A percentile compares a stretch with the other conserved stretches of the same genome.
Conservation (phyloP, 2,329 filamentous ascomycete genomes). For the Pseudogymnoascus sp. region DNA sequence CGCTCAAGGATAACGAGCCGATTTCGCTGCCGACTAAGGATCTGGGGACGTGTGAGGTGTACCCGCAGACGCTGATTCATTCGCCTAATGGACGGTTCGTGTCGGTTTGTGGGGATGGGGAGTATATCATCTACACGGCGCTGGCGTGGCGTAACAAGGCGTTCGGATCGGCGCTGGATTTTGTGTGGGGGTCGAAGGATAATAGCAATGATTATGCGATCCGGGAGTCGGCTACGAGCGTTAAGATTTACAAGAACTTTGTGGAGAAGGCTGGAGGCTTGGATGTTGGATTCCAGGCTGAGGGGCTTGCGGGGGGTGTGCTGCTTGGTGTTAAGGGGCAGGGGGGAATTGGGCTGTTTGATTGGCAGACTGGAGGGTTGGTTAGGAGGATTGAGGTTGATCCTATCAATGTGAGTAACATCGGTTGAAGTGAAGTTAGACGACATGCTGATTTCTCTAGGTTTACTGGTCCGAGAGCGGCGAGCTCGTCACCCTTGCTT, state of each 20-base stretch:
- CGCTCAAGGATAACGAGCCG: slow-evolving; percentile 78
- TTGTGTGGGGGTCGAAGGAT: slow-evolving; percentile 93
- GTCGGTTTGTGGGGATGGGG: slow-evolving; percentile 86
- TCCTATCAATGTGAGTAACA: slow-evolving; percentile 35
- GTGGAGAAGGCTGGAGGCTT: slow-evolving; percentile 81
- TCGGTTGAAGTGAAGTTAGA: not conserved
- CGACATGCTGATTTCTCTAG: slow-evolving; percentile 30
- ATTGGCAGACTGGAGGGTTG: slow-evolving; percentile 84
- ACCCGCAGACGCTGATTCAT: slow-evolving; percentile 87
- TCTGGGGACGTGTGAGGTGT: slow-evolving; percentile 90
- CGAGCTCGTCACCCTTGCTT: slow-evolving; percentile 85
- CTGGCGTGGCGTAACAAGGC: slow-evolving; percentile 96
- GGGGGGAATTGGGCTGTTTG: slow-evolving; percentile 90
- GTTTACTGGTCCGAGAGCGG: slow-evolving; percentile 98
- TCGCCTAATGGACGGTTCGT: slow-evolving; percentile 92
- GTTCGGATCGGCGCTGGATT: slow-evolving; percentile 90
- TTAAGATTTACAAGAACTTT: slow-evolving; percentile 98
- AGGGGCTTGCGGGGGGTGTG: slow-evolving; percentile 81
- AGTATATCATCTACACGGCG: slow-evolving; percentile 98
- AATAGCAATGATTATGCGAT: slow-evolving; percentile 99
- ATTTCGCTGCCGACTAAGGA: slow-evolving; percentile 88
- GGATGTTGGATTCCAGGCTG: slow-evolving; percentile 91
- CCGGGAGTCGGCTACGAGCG: slow-evolving; percentile 83
- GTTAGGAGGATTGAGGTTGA: slow-evolving; percentile 86
- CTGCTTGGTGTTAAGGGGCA: slow-evolving; percentile 91